phyloP scores from a whole-genome alignment of 2,329 filamentous ascomycete species.

The Cytospora mali region DNA sequence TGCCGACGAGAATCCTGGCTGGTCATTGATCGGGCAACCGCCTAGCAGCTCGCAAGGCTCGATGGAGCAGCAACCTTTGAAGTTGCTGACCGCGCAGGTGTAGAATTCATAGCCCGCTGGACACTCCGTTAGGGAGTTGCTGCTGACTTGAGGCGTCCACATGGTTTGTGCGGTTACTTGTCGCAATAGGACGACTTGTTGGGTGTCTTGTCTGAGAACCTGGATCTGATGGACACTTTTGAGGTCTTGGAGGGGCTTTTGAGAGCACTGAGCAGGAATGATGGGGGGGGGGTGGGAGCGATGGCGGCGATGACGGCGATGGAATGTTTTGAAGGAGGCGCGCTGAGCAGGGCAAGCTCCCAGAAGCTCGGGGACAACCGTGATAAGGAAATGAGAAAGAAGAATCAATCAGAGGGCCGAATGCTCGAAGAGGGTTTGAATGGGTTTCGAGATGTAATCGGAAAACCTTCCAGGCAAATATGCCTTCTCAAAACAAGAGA shows the following conservation, averaged over 20 bases:
- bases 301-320: background rate
- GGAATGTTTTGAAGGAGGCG: background rate
- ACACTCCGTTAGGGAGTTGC: conserved; percentile 33
- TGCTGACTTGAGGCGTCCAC: background rate
- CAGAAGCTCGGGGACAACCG: background rate
- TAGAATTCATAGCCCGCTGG: conserved; percentile 40
- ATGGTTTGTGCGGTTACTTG: background rate
- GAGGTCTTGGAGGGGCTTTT: background rate
- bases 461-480: background rate
- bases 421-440: background rate
- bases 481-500: background rate
- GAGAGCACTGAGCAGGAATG: background rate
- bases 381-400: background rate
- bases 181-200: background rate
- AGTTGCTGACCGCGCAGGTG: conserved; percentile 41
- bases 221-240: background rate
- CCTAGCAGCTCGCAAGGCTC: conserved; percentile 43
- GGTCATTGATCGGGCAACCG: conserved; percentile 36
- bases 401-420: background rate
- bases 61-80: conserved; percentile 49
- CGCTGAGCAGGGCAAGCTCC: background rate
- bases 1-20: conserved; percentile 14
- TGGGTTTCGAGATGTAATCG: background rate
- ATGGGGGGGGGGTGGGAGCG: background rate
- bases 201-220: background rate